A percentile compares a stretch with the other conserved stretches of the same genome.
These are phyloP conservation scores for Verticillium albo-atrum DNA, from an alignment of 2,329 filamentous ascomycete species.

Conservation along the genomic window DNA sequence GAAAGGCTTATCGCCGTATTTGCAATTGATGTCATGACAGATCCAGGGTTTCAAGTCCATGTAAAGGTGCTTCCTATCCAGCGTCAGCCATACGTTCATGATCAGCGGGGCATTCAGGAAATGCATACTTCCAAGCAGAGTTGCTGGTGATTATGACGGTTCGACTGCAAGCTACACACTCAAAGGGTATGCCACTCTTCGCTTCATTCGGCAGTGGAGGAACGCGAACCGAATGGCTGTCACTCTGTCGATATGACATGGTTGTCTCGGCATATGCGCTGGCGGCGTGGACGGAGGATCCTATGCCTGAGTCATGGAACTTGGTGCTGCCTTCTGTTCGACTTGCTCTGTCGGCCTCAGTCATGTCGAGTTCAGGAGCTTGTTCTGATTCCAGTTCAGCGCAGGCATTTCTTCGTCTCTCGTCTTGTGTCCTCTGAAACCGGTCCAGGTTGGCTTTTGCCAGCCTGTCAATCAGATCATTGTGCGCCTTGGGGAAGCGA, in stretches of 20 bases:
- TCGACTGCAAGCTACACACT: background rate
- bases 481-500: background rate
- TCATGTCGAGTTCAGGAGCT: too few species aligned
- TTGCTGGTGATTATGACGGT: background rate
- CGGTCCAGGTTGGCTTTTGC: background rate
- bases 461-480: background rate
- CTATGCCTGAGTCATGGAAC: slow-evolving; percentile 1
- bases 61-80: background rate
- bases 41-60: slow-evolving; percentile 1
- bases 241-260: slow-evolving; percentile 2
- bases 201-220: background rate
- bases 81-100: background rate
- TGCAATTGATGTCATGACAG: background rate
- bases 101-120: background rate
- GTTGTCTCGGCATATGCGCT: slow-evolving; percentile 1
- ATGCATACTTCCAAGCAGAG: background rate
- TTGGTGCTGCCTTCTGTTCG: background rate
- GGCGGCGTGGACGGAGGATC: background rate
- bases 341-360: background rate
- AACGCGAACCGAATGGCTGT: background rate
- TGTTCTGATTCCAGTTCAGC: background rate
- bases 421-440: slow-evolving; percentile 1
- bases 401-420: background rate
- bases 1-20: background rate
- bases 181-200: background rate